Evolutionary conservation across 169 alveolate genomes (phyloP).

Genomic region (Plasmodium gaboni): DNA sequence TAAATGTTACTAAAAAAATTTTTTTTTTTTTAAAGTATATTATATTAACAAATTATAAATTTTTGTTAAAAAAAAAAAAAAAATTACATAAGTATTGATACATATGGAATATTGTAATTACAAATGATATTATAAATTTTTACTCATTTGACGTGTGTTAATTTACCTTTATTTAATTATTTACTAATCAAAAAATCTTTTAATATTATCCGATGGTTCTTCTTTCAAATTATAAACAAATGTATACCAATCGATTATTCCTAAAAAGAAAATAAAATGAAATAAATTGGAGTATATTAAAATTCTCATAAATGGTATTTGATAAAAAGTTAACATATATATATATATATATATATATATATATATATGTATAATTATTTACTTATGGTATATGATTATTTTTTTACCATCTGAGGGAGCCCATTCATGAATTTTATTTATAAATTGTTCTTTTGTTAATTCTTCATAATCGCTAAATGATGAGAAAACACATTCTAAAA

Average conservation of each 20-base stretch:
- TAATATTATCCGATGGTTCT: constrained; percentile 72
- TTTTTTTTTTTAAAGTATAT: neutral
- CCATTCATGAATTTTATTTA: constrained; percentile 71
- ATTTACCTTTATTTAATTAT: too few species aligned
- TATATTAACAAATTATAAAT: neutral
- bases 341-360: too few species aligned
- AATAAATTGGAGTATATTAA: neutral
- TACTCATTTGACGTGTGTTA: neutral
- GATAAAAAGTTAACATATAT: too few species aligned
- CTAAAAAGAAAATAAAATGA: constrained; percentile 4
- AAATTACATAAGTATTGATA: neutral
- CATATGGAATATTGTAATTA: neutral
- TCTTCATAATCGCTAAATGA: constrained; percentile 57
- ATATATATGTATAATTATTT: too few species aligned
- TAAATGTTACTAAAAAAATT: neutral
- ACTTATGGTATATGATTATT: neutral
- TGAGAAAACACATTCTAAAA: constrained; percentile 62
- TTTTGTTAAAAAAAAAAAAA: too few species aligned
- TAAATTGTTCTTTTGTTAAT: constrained; percentile 61
- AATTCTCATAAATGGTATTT: neutral
- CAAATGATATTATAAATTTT: neutral
- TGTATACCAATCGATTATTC: constrained; percentile 74
- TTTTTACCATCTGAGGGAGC: constrained; percentile 75
- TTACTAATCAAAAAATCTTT: constrained; percentile 47
- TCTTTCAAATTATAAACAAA: constrained; percentile 67